Evolutionary conservation across 257 asterid genomes (phyloP), one percentile per base, ranked within the genome.

Genomic region (Nicotiana sylvestris): DNA sequence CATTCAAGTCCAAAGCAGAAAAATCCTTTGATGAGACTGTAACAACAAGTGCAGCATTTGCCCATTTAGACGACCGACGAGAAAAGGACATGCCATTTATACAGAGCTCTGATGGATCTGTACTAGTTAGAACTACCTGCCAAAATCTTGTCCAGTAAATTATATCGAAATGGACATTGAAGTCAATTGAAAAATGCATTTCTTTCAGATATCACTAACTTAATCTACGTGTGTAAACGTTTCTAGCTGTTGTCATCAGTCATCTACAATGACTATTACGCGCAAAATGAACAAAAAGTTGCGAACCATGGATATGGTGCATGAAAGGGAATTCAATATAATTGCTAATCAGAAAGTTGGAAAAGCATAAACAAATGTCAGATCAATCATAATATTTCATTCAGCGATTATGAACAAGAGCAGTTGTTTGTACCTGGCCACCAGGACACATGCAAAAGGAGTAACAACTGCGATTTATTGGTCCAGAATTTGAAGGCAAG

Each of bases 381-480:
- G 27, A 25, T 6, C 21, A 46, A 74, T 25, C 37, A 46, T 72
- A 12, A 43, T 74, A 74, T 72, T 17, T 27, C 39, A 25, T 74
- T 58, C 39, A 74, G 15, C 61, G 12, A 74, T 49, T 46, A 49
- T 49, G 80, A 66, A 66, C 51, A 66, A 81, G 29, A 27, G 79
- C 15, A 29, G 51, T 58, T 35, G 49, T 9, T 9, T 39, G 25
- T 90, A 93, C 99, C 98, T 96, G 98, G 80, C 99, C 99, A 39
- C 99, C 99, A 56, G 99, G 99, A 86, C 99, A 96, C 99, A 96
- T 96, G 92, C 99, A 96, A 86, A 96, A 96, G 74, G 99, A 96
- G 90, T 96, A 96, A 88, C 98, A 94, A 78, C 94, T 90, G 49
- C 92, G 95, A 78, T 69, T 83, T 51, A 74, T 81, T 81, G 87